Evolutionary conservation across 2,329 filamentous ascomycete species (phyloP).

Genomic region (Diaporthe longicolla): DNA sequence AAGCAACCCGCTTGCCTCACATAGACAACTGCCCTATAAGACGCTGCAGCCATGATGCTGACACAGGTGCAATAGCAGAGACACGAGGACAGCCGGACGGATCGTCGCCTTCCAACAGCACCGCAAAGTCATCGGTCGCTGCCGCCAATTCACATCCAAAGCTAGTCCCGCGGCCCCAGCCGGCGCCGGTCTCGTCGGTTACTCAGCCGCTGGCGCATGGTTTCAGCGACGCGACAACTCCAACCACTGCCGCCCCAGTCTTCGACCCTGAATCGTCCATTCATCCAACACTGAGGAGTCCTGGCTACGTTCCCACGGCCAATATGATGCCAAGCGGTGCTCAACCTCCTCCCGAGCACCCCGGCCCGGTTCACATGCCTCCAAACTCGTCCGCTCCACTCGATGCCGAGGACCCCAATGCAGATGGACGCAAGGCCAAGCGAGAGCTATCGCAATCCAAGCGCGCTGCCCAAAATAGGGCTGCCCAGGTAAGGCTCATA

Average conservation of each 20-base stretch:
- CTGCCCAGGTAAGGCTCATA: slow-evolving; percentile 83
- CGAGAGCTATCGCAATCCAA: slow-evolving; percentile 95
- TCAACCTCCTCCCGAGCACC: slow-evolving; percentile 46
- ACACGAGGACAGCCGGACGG: slow-evolving; percentile 39
- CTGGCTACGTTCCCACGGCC: slow-evolving; percentile 47
- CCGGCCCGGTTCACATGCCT: slow-evolving; percentile 51
- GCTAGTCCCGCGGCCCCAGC: slow-evolving; percentile 39
- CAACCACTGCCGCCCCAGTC: slow-evolving; percentile 53
- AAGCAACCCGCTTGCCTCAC: slow-evolving; percentile 5
- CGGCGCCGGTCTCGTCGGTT: slow-evolving; percentile 40
- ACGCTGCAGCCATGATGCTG: slow-evolving; percentile 30
- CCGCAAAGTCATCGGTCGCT: slow-evolving; percentile 34
- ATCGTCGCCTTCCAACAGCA: slow-evolving; percentile 25
- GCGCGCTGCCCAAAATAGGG: slow-evolving; percentile 95
- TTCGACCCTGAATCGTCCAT: slow-evolving; percentile 61
- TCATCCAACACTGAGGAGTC: slow-evolving; percentile 62
- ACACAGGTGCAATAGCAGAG: slow-evolving; percentile 37
- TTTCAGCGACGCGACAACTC: slow-evolving; percentile 57
- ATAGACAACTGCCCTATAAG: slow-evolving; percentile 3
- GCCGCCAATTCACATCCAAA: slow-evolving; percentile 38
- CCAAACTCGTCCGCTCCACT: slow-evolving; percentile 45
- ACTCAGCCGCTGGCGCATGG: slow-evolving; percentile 55
- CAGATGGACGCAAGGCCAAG: slow-evolving; percentile 82
- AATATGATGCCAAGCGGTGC: slow-evolving; percentile 53
- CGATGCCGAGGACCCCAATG: slow-evolving; percentile 47